Conservation (phyloP, 208 protist genomes). For the Angomonas desouzai region DNA sequence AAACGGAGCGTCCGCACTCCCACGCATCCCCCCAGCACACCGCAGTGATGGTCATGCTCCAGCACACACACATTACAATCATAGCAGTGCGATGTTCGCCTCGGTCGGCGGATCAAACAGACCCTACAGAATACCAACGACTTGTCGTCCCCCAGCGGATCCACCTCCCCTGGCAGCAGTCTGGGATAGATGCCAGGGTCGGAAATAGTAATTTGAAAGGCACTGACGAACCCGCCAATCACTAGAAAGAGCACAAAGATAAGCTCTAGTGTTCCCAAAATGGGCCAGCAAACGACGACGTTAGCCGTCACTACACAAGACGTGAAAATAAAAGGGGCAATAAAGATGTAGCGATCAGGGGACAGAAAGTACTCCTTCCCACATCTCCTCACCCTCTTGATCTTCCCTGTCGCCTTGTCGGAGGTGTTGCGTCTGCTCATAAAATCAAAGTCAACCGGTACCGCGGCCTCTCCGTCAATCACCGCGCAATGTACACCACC, state of each 20-base stretch:
- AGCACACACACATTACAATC: conserved; percentile 75
- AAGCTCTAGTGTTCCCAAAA: conserved; percentile 26
- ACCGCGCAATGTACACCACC: not conserved
- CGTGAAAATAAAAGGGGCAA: conserved; percentile 4
- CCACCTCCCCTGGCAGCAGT: conserved; percentile 43
- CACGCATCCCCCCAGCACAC: conserved; percentile 67
- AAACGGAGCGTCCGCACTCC: conserved; percentile 69
- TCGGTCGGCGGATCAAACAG: conserved; percentile 58
- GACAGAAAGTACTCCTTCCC: not conserved
- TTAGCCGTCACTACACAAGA: not conserved
- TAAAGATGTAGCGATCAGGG: conserved; percentile 1
- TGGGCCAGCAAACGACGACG: not conserved
- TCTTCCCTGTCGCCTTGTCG: not conserved
- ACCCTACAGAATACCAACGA: conserved; percentile 56
- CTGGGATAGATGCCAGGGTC: conserved; percentile 83
- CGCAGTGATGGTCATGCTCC: conserved; percentile 84
- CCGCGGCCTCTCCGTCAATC: not conserved
- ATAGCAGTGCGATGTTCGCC: conserved; percentile 74
- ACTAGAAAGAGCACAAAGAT: conserved; percentile 33
- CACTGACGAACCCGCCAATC: conserved; percentile 32
- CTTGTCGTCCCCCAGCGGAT: conserved; percentile 48
- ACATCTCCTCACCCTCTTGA: not conserved
- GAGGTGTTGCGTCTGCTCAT: not conserved
- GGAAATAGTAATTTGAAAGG: conserved; percentile 45
- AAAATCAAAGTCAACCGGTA: not conserved